Percentiles rank a stretch among this genome's conserved stretches.
These are phyloP conservation scores for Acer campestre DNA, from an alignment of 345 rosid species.

Conservation along the genomic window DNA sequence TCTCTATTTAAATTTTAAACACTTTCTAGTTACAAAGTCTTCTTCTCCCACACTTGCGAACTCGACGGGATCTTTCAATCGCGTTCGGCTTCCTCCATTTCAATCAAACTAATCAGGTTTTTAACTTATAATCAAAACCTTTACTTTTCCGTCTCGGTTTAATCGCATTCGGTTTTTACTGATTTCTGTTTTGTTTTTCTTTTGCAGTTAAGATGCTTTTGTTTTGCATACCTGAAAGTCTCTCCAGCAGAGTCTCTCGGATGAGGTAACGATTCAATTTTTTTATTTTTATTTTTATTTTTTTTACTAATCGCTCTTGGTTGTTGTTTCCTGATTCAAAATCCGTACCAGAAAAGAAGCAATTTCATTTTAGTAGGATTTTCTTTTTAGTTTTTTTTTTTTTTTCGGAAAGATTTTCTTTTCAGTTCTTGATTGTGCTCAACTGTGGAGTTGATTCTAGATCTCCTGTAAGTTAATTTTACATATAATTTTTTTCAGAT, in stretches of 20 bases:
- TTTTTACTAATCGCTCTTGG: neutral
- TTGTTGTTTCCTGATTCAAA: no score
- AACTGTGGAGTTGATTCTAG: neutral
- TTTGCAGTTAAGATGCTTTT: constrained; percentile 11
- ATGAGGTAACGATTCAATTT: neutral
- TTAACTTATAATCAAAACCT: neutral
- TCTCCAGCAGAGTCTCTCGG: neutral
- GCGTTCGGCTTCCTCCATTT: neutral
- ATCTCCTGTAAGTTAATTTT: neutral
- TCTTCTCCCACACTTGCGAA: neutral
- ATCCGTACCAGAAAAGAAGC: neutral
- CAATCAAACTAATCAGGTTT: neutral
- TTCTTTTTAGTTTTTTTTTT: neutral
- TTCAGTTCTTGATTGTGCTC: neutral
- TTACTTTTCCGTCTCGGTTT: neutral
- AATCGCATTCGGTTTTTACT: neutral
- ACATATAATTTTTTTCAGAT: neutral
- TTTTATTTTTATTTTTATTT: neutral
- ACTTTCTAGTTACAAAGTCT: no score
- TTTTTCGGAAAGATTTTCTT: neutral
- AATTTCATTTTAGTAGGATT: neutral
- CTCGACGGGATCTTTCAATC: no score
- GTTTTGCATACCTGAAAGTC: neutral
- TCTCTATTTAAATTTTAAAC: neutral
- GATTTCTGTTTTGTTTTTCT: neutral